Conservation (phyloP, 371 early-diverging fungal species). For the Pancytospora philotis region DNA sequence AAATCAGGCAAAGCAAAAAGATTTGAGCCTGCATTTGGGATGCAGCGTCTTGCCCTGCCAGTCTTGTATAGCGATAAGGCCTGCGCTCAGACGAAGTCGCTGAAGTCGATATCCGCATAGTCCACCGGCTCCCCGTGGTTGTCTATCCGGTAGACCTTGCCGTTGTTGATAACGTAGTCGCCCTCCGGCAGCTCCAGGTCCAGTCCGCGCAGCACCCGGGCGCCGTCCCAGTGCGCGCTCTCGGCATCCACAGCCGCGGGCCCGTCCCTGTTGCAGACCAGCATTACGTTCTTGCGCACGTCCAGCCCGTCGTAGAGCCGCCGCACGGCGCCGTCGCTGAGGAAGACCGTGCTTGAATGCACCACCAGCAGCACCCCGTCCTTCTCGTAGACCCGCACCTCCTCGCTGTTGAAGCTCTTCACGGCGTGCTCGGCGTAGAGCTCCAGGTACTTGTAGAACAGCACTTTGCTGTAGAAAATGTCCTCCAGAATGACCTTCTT, state of each 20-base stretch:
- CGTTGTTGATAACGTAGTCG: constrained; percentile 39
- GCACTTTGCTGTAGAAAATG: constrained; percentile 17
- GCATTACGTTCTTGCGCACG: constrained; percentile 15
- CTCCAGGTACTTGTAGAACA: constrained; percentile 37
- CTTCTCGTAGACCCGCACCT: constrained; percentile 22
- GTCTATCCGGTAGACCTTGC: constrained; percentile 22
- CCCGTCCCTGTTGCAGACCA: constrained; percentile 22
- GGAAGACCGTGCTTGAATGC: constrained; percentile 25
- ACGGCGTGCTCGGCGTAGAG: constrained; percentile 16
- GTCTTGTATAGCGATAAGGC: not conserved
- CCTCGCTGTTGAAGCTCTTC: constrained; percentile 17
- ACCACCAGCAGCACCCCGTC: constrained; percentile 15
- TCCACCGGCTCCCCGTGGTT: constrained; percentile 10
- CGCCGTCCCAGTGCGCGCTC: not conserved
- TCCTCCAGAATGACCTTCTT: constrained; percentile 38
- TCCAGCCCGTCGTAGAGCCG: constrained; percentile 30
- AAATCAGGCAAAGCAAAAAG: no score
- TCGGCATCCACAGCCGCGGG: not conserved
- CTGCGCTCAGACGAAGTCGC: constrained; percentile 1
- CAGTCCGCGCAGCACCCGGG: constrained; percentile 3
- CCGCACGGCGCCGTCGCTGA: not conserved
- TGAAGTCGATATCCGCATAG: constrained; percentile 12
- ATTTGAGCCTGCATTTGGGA: no score
- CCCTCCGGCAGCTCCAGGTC: constrained; percentile 37
- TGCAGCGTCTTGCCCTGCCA: no score